Evolutionary conservation across 2,329 filamentous ascomycete species (phyloP).

Genomic region (Cordyceps pruinosa): DNA sequence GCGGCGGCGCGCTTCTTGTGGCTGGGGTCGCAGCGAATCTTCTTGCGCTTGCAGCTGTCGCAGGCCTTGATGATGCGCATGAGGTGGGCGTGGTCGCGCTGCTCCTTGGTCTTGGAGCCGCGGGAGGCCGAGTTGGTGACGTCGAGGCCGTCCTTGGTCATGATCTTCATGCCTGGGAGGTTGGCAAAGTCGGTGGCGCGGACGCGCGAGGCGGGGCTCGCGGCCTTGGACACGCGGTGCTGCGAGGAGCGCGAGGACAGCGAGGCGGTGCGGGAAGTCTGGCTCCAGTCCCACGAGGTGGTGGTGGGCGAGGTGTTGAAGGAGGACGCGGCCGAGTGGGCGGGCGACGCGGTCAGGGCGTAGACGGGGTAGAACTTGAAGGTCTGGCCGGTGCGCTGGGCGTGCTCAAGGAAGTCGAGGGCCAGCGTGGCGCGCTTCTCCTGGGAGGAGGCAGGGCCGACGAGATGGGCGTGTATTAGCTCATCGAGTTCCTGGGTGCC

Average conservation of each 20-base stretch:
- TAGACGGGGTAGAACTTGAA: conserved; percentile 55
- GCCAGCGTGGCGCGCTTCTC: conserved; percentile 53
- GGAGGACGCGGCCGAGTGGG: conserved; percentile 41
- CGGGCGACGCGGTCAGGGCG: conserved; percentile 36
- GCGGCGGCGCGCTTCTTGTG: conserved; percentile 43
- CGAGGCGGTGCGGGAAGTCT: conserved; percentile 23
- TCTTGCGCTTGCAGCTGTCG: conserved; percentile 55
- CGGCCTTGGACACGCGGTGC: conserved; percentile 22
- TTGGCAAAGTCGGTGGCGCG: conserved; percentile 40
- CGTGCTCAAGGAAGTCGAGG: conserved; percentile 52
- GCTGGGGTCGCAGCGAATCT: conserved; percentile 55
- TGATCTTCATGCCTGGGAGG: conserved; percentile 59
- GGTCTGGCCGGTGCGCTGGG: conserved; percentile 46
- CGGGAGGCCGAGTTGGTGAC: conserved; percentile 56
- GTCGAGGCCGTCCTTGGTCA: conserved; percentile 56
- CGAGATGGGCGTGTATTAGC: conserved; percentile 51
- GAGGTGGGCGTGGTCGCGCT: conserved; percentile 58
- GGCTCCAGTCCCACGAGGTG: conserved; percentile 41
- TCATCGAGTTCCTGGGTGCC: conserved; percentile 54
- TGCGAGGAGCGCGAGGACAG: conserved; percentile 25
- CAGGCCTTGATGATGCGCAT: conserved; percentile 65
- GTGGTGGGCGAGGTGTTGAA: conserved; percentile 44
- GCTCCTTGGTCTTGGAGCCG: conserved; percentile 60
- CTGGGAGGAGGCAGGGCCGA: conserved; percentile 44
- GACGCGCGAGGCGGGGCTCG: conserved; percentile 21